Evolutionary conservation across 805 yeast genomes (phyloP).

Genomic region (Kluyveromyces wickerhamii): DNA sequence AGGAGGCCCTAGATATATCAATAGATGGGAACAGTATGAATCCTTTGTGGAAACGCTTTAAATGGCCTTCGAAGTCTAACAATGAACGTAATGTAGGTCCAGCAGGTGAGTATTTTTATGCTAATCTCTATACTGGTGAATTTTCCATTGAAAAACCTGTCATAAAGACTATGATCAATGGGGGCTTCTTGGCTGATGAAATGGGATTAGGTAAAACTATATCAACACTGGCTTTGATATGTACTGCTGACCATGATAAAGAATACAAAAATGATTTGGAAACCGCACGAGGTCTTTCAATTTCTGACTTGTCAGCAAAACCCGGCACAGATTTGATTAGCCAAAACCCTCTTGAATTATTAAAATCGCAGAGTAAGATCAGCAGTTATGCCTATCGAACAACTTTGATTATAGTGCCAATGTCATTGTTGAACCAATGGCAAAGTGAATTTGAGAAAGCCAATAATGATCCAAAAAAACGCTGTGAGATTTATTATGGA

Average conservation of each 20-base stretch:
- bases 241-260: conserved; percentile 51
- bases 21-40: conserved; percentile 51
- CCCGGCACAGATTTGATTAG: conserved; percentile 1
- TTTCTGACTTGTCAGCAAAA: conserved; percentile 2
- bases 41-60: conserved; percentile 77
- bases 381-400: conserved; percentile 52
- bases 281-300: not conserved
- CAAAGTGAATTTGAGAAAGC: conserved; percentile 65
- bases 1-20: conserved; percentile 15
- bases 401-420: conserved; percentile 78
- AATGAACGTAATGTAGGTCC: conserved; percentile 5
- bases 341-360: not conserved
- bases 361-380: not conserved
- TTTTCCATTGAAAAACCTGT: conserved; percentile 62
- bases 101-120: conserved; percentile 45
- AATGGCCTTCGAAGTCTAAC: conserved; percentile 50
- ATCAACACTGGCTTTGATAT: conserved; percentile 66
- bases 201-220: conserved; percentile 96
- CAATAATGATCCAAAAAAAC: conserved; percentile 36
- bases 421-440: conserved; percentile 91
- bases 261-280: conserved; percentile 2
- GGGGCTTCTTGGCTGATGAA: conserved; percentile 92
- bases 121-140: conserved; percentile 73
- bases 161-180: conserved; percentile 50
- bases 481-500: conserved; percentile 70